A percentile compares a stretch with the other conserved stretches of the same genome.
Evolutionary conservation across 257 asterid species (phyloP).

Genomic region (Verbascum thapsus): DNA sequence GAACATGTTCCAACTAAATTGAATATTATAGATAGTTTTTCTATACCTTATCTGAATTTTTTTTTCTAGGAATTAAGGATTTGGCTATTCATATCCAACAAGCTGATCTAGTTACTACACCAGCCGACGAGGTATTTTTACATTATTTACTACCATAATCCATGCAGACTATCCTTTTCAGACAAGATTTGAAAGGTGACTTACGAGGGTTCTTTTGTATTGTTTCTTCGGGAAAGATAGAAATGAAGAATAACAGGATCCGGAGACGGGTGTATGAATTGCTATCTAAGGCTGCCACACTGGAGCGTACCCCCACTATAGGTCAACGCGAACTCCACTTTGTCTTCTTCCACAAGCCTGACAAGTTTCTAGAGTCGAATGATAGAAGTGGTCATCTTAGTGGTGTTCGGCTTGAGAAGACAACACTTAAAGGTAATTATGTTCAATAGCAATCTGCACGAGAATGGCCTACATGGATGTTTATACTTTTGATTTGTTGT

Average conservation of each 20-base stretch:
- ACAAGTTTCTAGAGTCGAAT: conserved; percentile 62
- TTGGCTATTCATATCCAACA: conserved; percentile 51
- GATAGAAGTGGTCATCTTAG: conserved; percentile 52
- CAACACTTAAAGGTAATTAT: conserved; percentile 62
- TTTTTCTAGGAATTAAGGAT: conserved; percentile 70
- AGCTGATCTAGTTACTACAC: conserved; percentile 61
- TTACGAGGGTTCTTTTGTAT: conserved; percentile 18
- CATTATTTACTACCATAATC: conserved; percentile 18
- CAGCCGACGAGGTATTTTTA: conserved; percentile 77
- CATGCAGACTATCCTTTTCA: conserved; percentile 6
- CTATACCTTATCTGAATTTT: conserved; percentile 9
- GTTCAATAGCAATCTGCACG: conserved; percentile 2
- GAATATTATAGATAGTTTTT: not conserved
- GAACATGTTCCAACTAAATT: no score
- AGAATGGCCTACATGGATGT: not conserved
- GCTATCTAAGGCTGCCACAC: conserved; percentile 70
- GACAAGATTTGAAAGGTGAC: not conserved
- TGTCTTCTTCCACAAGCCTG: conserved; percentile 83
- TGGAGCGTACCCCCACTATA: conserved; percentile 39
- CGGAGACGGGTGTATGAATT: conserved; percentile 83
- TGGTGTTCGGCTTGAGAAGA: conserved; percentile 77
- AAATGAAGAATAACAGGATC: conserved; percentile 78
- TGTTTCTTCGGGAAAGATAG: conserved; percentile 65
- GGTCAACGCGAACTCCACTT: conserved; percentile 81
- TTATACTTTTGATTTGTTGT: not conserved